Evolutionary conservation across 805 yeast species (phyloP), one percentile per base, ranked within the genome.

Genomic region (Ogataea naganishii): DNA sequence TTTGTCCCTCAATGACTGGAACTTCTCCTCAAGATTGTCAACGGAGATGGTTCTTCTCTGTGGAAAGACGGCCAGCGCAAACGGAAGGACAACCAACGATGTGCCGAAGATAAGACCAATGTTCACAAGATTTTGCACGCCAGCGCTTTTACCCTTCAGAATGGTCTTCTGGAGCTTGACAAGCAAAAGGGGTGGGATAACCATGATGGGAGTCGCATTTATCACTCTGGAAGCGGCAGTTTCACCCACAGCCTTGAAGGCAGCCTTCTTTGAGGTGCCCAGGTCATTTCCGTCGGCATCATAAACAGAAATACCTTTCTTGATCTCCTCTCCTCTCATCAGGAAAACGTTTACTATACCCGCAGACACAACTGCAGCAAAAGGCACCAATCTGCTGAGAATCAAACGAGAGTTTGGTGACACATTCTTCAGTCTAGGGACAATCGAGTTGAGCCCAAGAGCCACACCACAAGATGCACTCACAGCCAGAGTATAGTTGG

Each of bases 201-300:
- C 98, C 99, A 92, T 92, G 45, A 92, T 72, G 13, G 99, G 99
- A 0, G 98, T 82, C 12, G 97, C 96, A 47, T 86, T 92, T 43
- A 89, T 81, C 26, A 92, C 95, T 51, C 99, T 67, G 25, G 95
- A 82, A 19, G 88, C 75, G 3, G 96, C 97, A 8, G 99, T 92
- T 58, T 92, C 97, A 15, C 94, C 96, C 26, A 92, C 98, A 0
- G 99, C 99, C 37, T 77, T 68, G 27, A 73, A 49, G 1, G 99
- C 99, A 12, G 98, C 98, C 20, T 65, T 72, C 52, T 81, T 76
- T 6, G 96, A 86, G 18, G 62, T 64, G 6, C 92, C 92, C 19
- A 72, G 66, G 20, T 76, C 77, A 23, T 76, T 72, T 20, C 84
- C 75, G 9, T 66, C 66, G 22, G 67, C 53, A 51, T 78, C 81